Evolutionary conservation across 2,329 filamentous ascomycete species (phyloP), one percentile per base, ranked within the genome.

Genomic region (Sphaerostilbella broomeana): DNA sequence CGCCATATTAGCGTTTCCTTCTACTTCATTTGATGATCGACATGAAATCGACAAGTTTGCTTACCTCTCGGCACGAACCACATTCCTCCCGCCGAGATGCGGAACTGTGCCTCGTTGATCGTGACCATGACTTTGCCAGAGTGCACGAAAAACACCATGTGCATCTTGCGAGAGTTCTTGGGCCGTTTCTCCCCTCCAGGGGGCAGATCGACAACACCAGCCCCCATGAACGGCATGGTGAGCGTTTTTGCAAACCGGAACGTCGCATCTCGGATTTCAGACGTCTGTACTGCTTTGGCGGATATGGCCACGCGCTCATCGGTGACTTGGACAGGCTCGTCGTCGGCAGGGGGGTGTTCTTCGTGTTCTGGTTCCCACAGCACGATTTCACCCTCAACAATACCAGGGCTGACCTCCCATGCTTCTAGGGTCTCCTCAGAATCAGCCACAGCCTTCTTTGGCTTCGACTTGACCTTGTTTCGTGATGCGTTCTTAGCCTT

Each of bases 51-150:
- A n/a, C n/a, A n/a, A n/a, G n/a, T n/a, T n/a, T n/a, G n/a, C 83
- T 71, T 64, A 95, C 90, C 90, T 78, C 90, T 78, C 17, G 92
- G 92, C 46, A 98, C 89, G 61, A 95, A 89, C 75, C 86, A 97
- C 61, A 89, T 84, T 38, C 90, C 90, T 27, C 90, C 89, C 51
- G 84, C 87, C 25, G 81, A 79, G 48, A 95, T 88, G 41, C 83
- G 79, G 58, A 98, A 97, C 46, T 73, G 69, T 17, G 75, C 83
- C 48, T 84, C 77, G 48, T 84, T 79, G 33, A 94, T 76, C 19
- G 79, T 84, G 15, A 95, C 89, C 48, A 79, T 71, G 15, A 95
- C 87, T 48, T 84, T 80, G 16, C 92, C 92, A 30, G 77, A 75
- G 51, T 87, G 82, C 20, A 98, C 84, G 52, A 94, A 95, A 61